Evolutionary conservation across 78 protist genomes (phyloP).

Genomic region (Salpingoeca rosetta): DNA sequence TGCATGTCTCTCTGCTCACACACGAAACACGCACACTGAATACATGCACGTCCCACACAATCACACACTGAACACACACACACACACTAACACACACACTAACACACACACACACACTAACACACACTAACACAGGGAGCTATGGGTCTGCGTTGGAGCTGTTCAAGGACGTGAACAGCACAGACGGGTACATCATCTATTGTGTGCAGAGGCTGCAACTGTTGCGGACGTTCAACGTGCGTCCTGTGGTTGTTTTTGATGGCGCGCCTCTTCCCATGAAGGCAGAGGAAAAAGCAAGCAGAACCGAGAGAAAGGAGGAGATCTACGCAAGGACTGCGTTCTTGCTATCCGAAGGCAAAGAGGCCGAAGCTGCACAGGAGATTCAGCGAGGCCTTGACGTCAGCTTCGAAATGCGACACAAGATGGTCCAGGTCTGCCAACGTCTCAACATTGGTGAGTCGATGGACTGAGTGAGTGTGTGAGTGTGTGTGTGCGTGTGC

Average conservation of each 20-base stretch:
- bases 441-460: not conserved
- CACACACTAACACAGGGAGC: not conserved
- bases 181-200: not conserved
- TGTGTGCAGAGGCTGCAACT: not conserved
- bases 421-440: not conserved
- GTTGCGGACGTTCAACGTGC: not conserved
- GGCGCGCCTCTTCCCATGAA: conserved; percentile 77
- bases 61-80: not conserved
- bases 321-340: no score
- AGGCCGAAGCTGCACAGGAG: not conserved
- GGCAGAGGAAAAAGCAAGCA: not conserved
- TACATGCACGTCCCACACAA: no score
- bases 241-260: conserved; percentile 30
- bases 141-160: not conserved
- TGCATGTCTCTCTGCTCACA: no score
- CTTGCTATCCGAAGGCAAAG: no score
- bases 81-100: not conserved
- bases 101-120: no score
- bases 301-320: no score
- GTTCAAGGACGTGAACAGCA: not conserved
- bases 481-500: no score
- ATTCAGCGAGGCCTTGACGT: not conserved
- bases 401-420: not conserved
- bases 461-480: not conserved
- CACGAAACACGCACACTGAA: no score